phyloP scores from a whole-genome alignment of 345 rosid genomes.

The Aquilaria sinensis region DNA sequence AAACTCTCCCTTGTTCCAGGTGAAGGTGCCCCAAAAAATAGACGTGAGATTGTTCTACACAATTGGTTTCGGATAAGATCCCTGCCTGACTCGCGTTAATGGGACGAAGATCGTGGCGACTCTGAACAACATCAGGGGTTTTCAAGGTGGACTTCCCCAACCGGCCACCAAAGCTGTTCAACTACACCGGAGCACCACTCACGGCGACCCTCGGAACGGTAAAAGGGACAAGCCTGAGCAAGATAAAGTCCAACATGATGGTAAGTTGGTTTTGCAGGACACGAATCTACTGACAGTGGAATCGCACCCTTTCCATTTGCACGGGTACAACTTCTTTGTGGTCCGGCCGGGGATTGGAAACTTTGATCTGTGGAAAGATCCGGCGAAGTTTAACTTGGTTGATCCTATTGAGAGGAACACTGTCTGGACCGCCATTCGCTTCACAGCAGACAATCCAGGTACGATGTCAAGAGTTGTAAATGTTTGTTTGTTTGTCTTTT shows the following conservation, averaged over 20 bases:
- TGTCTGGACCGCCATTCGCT: constrained; percentile 63
- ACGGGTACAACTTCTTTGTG: constrained; percentile 67
- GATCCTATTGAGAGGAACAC: constrained; percentile 75
- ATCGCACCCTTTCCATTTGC: constrained; percentile 73
- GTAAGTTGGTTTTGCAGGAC: constrained; percentile 60
- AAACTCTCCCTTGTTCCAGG: constrained; percentile 37
- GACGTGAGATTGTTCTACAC: constrained; percentile 49
- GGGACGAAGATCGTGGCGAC: constrained; percentile 53
- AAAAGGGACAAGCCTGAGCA: constrained; percentile 44
- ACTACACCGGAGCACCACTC: constrained; percentile 62
- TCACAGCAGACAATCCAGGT: constrained; percentile 78
- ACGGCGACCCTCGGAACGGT: constrained; percentile 43
- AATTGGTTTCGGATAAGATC: constrained; percentile 38
- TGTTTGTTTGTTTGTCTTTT: too few species aligned
- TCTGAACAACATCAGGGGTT: constrained; percentile 55
- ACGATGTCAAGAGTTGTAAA: neutral
- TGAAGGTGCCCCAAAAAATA: constrained; percentile 44
- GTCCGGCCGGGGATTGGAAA: constrained; percentile 62
- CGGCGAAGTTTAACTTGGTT: constrained; percentile 49
- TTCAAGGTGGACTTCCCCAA: constrained; percentile 56
- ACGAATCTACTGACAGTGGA: constrained; percentile 61
- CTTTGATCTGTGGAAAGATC: constrained; percentile 52
- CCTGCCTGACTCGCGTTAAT: constrained; percentile 43
- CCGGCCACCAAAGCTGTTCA: constrained; percentile 47
- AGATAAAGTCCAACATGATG: constrained; percentile 49